A percentile compares a stretch with the other conserved stretches of the same genome.
Evolutionary conservation across 768 basidiomycete genomes (phyloP).

Genomic region (Tremella yokohamensis): DNA sequence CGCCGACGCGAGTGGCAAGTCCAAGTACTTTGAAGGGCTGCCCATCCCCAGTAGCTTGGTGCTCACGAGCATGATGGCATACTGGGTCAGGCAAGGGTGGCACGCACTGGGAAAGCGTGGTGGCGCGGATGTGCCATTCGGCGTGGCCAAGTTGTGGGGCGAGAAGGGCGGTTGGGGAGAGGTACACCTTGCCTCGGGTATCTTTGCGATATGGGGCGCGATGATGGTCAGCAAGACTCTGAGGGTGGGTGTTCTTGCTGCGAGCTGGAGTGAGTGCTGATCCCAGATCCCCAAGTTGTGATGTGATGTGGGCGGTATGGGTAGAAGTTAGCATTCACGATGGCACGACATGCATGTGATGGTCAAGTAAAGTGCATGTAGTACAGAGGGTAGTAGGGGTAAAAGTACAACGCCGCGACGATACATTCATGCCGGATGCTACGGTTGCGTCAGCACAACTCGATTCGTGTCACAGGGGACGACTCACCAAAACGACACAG

Average conservation of each 20-base stretch:
- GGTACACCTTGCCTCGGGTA: constrained; percentile 69
- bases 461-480: neutral
- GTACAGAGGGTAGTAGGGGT: too few species aligned
- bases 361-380: too few species aligned
- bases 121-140: constrained; percentile 59
- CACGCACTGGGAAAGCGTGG: constrained; percentile 62
- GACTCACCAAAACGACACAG: constrained; percentile 45
- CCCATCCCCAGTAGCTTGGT: constrained; percentile 88
- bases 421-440: too few species aligned
- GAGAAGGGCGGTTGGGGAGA: constrained; percentile 55
- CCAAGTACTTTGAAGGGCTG: constrained; percentile 93
- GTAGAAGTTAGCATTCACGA: too few species aligned
- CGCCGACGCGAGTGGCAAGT: constrained; percentile 78
- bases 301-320: too few species aligned
- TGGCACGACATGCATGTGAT: too few species aligned
- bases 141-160: constrained; percentile 37
- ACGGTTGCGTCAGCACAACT: too few species aligned
- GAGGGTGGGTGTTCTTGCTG: constrained; percentile 57
- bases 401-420: too few species aligned
- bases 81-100: constrained; percentile 81
- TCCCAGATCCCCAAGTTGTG: too few species aligned
- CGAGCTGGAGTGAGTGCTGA: neutral
- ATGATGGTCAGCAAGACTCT: constrained; percentile 99
- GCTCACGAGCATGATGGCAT: constrained; percentile 73
- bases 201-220: constrained; percentile 85